Percentiles rank a stretch among this genome's conserved stretches.
phyloP scores from a whole-genome alignment of 2,329 filamentous ascomycete species.

The Paecilomyces fulvus region DNA sequence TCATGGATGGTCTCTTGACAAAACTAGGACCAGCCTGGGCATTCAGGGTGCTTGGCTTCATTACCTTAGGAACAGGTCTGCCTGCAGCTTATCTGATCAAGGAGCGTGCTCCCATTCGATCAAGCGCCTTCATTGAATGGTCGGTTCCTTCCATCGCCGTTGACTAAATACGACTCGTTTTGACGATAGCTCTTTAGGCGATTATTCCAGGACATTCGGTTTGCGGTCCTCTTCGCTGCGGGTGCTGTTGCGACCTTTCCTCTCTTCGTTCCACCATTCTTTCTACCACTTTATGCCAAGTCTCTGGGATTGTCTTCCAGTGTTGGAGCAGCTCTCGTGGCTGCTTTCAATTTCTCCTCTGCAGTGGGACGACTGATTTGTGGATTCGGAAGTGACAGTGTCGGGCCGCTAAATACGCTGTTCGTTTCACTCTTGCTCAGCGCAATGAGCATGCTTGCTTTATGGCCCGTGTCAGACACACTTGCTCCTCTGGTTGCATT shows the following conservation, averaged over 20 bases:
- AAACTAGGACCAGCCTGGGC: slow-evolving; percentile 26
- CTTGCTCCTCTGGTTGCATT: slow-evolving; percentile 49
- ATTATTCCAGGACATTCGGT: slow-evolving; percentile 46
- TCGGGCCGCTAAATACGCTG: slow-evolving; percentile 51
- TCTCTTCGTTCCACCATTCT: slow-evolving; percentile 54
- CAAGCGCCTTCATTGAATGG: slow-evolving; percentile 43
- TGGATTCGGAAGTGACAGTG: slow-evolving; percentile 45
- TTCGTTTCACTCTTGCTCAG: slow-evolving; percentile 44
- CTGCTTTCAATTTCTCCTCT: slow-evolving; percentile 54
- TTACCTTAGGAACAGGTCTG: slow-evolving; percentile 45
- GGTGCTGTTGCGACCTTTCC: slow-evolving; percentile 52
- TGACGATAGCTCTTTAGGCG: slow-evolving; percentile 23
- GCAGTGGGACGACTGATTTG: slow-evolving; percentile 49
- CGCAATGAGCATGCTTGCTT: slow-evolving; percentile 49
- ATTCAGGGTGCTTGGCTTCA: slow-evolving; percentile 34
- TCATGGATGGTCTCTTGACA: slow-evolving; percentile 38
- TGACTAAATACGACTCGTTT: background rate
- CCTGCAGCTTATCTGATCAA: slow-evolving; percentile 47
- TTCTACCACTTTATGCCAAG: slow-evolving; percentile 48
- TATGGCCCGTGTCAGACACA: slow-evolving; percentile 53
- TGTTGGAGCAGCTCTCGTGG: slow-evolving; percentile 50
- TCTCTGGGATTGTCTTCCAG: slow-evolving; percentile 47
- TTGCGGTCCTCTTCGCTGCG: slow-evolving; percentile 46
- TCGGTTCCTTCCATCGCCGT: slow-evolving; percentile 13
- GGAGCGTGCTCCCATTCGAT: slow-evolving; percentile 24